Evolutionary conservation across 495 filamentous ascomycete genomes (phyloP), one percentile per base, ranked within the genome.

Genomic region (Platismatia glauca): DNA sequence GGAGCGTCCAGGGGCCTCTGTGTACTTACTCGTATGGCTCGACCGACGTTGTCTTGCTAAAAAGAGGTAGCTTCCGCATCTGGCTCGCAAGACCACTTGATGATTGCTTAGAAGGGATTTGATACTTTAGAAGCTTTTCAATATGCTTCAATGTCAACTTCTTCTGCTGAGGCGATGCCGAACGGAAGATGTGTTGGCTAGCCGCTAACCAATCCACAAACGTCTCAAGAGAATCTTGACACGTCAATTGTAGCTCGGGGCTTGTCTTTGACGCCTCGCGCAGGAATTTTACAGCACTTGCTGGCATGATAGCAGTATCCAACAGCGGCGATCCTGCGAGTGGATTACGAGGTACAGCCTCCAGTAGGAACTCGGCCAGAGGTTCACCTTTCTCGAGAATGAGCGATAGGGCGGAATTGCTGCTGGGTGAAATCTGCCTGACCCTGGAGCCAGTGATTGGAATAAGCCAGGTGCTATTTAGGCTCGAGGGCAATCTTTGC

Each of bases 51-150:
- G 24, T 55, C 55, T 60, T 61, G 24, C 27, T 68, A 9, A 50
- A 68, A 13, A 68, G 37, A n/a, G 66, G 66, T 34, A 67, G 24
- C 35, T 58, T 48, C 35, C 24, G 44, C 37, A 67, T 48, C 22
- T 37, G 37, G 52, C 44, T 52, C 13, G n/a, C 39, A n/a, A 33
- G 39, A 8, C 22, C 7, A 4, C 24, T 20, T 39, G 27, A 8
- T 1, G 48, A 4, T 9, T 8, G 8, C 12, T 6, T 31, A 7
- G 8, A 8, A 55, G 5, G 5, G 8, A 7, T 39, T 35, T 52
- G 18, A 15, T 34, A 5, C 7, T 33, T 37, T 16, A 59, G 8
- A 0, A 65, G 57, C 12, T 22, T 43, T n/a, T 48, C 63, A 16
- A 67, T 52, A 41, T 64, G 62, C 4, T 15, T 31, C 37, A 62